A percentile compares a stretch with the other conserved stretches of the same genome.
Evolutionary conservation across 2,329 filamentous ascomycete genomes (phyloP).

Genomic region (Cytospora piceicola): DNA sequence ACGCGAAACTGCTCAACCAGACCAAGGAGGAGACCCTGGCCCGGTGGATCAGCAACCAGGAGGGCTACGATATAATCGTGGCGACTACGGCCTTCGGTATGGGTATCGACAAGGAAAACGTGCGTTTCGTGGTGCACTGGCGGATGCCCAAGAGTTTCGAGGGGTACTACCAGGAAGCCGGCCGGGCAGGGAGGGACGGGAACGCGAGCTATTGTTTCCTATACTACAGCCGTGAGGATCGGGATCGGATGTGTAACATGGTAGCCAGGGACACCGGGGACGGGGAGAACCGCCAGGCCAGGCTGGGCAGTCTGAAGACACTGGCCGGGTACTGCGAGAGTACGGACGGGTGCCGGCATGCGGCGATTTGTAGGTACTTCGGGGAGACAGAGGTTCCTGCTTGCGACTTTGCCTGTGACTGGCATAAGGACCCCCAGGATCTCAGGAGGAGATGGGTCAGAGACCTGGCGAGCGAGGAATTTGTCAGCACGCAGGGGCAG

Average conservation of each 20-base stretch:
- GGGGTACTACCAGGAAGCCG: constrained; percentile 94
- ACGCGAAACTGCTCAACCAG: constrained; percentile 69
- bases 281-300: constrained; percentile 50
- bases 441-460: constrained; percentile 61
- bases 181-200: constrained; percentile 86
- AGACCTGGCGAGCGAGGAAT: constrained; percentile 64
- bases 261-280: constrained; percentile 53
- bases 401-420: constrained; percentile 79
- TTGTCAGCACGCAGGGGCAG: constrained; percentile 65
- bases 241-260: constrained; percentile 70
- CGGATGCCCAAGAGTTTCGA: constrained; percentile 92
- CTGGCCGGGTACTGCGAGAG: constrained; percentile 83
- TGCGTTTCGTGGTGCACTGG: constrained; percentile 95
- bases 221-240: constrained; percentile 88
- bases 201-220: constrained; percentile 86
- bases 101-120: constrained; percentile 95
- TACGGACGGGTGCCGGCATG: constrained; percentile 73
- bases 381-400: constrained; percentile 62
- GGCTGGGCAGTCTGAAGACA: constrained; percentile 66
- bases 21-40: constrained; percentile 72
- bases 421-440: constrained; percentile 68
- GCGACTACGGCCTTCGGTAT: constrained; percentile 97
- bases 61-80: constrained; percentile 87
- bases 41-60: constrained; percentile 72
- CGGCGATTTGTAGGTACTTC: constrained; percentile 76